Base-by-base conservation (phyloP, 371 early-diverging fungal species). In the Nematocida displodere region DNA sequence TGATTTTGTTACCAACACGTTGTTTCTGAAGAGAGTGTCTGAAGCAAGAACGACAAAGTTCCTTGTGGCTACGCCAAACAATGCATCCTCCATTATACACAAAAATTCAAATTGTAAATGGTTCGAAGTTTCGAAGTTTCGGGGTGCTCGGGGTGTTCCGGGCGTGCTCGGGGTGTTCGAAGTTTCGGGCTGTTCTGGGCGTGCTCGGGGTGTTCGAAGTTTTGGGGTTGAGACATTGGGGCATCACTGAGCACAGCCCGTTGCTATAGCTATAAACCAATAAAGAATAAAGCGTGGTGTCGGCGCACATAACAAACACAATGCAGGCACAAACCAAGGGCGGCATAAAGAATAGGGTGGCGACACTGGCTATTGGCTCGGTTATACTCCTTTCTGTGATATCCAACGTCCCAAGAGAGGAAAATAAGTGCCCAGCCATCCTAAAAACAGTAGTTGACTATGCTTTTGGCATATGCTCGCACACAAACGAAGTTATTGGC, bases 1-100 rank as follows among this genome's bases (percentile, higher is more conserved):
- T 15, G 48, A 62, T 46, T 78, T 81, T 1, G 76, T 7, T 11
- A 81, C 50, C 39, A 81, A 26, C 24, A 79, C 59, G 44, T 71
- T 71, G 33, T 71, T 71, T 29, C 75, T 59, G 54, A 46, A 71
- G 46, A 29, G 31, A 15, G 53, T 61, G 37, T 71, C 75, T 5
- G 68, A 71, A 22, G 75, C 75, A n/a, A 71, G 29, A 3, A 71
- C 24, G 11, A 71, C 75, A 20, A 34, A 58, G 17, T 71, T 52
- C 31, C 29, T 49, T 61, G 42, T 44, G 39, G 62, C 75, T 49
- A 71, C 75, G 36, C 75, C 75, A 49, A 61, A 71, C 11, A 71
- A 39, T 37, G 36, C 75, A 33, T 71, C 75, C 75, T 59, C 61
- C 31, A 40, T 36, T 56, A 67, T 40, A 56, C 28, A 42, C 26